These are phyloP conservation scores for Blastocladiella emersonii DNA, from an alignment of 371 early-diverging fungal species.

Conservation along the genomic window DNA sequence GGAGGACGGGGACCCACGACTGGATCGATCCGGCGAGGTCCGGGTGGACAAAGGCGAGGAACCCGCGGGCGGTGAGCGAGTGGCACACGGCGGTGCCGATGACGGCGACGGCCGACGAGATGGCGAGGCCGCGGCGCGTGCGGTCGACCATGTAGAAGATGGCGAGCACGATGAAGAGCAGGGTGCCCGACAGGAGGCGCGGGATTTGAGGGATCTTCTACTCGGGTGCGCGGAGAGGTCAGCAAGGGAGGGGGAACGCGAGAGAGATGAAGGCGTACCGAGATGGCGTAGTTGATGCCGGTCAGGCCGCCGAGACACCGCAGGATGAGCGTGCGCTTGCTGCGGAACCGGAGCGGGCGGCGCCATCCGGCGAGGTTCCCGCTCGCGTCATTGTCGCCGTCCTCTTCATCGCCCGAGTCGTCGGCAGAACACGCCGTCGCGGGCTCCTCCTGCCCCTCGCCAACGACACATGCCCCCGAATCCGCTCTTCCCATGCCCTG, in stretches of 20 bases:
- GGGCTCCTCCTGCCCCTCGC: too few relatives aligned
- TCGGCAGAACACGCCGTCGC: too few relatives aligned
- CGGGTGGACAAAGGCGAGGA: background rate
- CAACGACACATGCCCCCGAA: too few relatives aligned
- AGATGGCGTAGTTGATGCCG: background rate
- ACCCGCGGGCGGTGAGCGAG: background rate
- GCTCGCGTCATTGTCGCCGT: too few relatives aligned
- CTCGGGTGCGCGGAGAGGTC: background rate
- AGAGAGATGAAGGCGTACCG: background rate
- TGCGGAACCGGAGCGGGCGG: background rate
- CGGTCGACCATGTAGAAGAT: background rate
- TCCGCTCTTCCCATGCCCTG: too few relatives aligned
- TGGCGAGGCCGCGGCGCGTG: background rate
- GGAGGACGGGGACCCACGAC: background rate
- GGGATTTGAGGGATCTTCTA: background rate
- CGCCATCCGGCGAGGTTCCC: background rate
- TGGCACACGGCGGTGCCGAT: background rate
- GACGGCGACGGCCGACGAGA: background rate
- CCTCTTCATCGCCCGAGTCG: too few relatives aligned
- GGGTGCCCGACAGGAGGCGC: background rate
- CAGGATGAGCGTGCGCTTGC: background rate
- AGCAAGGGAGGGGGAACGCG: too few relatives aligned
- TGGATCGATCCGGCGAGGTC: background rate
- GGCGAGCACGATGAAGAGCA: background rate
- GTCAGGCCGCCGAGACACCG: background rate